A percentile compares a stretch with the other conserved stretches of the same genome.
Evolutionary conservation across 495 filamentous ascomycete species (phyloP).

Genomic region (Neurospora sublineolata): DNA sequence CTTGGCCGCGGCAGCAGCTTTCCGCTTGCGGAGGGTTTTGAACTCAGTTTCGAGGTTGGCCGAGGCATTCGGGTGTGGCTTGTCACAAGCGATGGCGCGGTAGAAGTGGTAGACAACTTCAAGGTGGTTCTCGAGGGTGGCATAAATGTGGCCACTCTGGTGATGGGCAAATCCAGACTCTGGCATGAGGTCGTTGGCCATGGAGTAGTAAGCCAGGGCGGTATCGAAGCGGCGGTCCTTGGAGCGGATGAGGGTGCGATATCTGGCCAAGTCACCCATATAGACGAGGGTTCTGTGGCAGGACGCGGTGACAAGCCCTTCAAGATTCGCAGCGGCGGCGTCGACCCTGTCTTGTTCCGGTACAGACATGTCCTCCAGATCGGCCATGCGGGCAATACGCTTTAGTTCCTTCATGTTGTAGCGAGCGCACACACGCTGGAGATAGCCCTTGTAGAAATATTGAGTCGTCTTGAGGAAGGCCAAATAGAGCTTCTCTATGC

Average conservation of each 20-base stretch:
- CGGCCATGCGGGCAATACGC: constrained; percentile 56
- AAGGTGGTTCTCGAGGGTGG: constrained; percentile 64
- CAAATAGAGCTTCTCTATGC: constrained; percentile 65
- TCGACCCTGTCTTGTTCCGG: constrained; percentile 28
- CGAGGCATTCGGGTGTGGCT: constrained; percentile 60
- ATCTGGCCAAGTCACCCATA: constrained; percentile 84
- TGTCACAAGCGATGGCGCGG: constrained; percentile 58
- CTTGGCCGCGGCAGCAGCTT: constrained; percentile 6
- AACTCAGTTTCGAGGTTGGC: constrained; percentile 74
- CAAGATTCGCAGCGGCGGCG: constrained; percentile 35
- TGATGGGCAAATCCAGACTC: constrained; percentile 73
- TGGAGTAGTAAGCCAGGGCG: constrained; percentile 71
- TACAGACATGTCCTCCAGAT: constrained; percentile 35
- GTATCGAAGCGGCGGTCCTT: constrained; percentile 67
- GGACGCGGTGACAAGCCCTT: constrained; percentile 50
- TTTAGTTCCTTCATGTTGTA: constrained; percentile 65
- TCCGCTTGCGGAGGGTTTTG: constrained; percentile 40
- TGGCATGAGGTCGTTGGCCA: constrained; percentile 71
- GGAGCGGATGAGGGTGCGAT: constrained; percentile 43
- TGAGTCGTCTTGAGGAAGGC: constrained; percentile 78
- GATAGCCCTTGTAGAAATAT: constrained; percentile 74
- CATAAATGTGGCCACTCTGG: constrained; percentile 76
- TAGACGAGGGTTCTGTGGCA: constrained; percentile 77
- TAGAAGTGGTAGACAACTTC: constrained; percentile 83
- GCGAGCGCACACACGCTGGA: constrained; percentile 63